phyloP scores from a whole-genome alignment of 1,139 yeast species.

The Diutina siamensis region DNA sequence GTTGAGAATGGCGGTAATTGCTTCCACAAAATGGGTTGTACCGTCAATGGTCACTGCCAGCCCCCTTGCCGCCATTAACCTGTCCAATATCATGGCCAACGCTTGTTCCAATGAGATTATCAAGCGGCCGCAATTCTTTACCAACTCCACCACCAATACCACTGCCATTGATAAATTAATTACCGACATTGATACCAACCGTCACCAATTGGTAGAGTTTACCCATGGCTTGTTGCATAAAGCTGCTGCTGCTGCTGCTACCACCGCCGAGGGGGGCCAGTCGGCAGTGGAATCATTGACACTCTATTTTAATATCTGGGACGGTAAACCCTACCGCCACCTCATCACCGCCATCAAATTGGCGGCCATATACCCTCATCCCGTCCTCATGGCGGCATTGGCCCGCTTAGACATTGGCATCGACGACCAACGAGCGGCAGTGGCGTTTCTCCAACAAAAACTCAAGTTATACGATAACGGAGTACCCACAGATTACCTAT shows the following conservation, averaged over 20 bases:
- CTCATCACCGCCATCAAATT: constrained; percentile 22
- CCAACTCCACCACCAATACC: constrained; percentile 16
- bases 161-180: constrained; percentile 13
- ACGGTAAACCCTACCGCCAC: constrained; percentile 17
- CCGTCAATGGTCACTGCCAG: constrained; percentile 11
- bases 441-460: not conserved
- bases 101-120: constrained; percentile 20
- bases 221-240: not conserved
- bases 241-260: no score
- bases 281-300: no score
- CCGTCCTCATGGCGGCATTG: constrained; percentile 12
- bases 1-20: constrained; percentile 18
- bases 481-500: not conserved
- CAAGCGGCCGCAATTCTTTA: constrained; percentile 15
- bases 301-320: constrained; percentile 23
- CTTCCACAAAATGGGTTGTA: constrained; percentile 20
- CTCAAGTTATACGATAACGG: not conserved
- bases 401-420: not conserved
- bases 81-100: constrained; percentile 15
- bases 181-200: constrained; percentile 8
- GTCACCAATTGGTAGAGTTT: no score
- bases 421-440: no score
- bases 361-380: constrained; percentile 25
- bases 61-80: constrained; percentile 7
- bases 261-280: no score